phyloP scores from a whole-genome alignment of 371 early-diverging fungal genomes.

The Circinella umbellata region DNA sequence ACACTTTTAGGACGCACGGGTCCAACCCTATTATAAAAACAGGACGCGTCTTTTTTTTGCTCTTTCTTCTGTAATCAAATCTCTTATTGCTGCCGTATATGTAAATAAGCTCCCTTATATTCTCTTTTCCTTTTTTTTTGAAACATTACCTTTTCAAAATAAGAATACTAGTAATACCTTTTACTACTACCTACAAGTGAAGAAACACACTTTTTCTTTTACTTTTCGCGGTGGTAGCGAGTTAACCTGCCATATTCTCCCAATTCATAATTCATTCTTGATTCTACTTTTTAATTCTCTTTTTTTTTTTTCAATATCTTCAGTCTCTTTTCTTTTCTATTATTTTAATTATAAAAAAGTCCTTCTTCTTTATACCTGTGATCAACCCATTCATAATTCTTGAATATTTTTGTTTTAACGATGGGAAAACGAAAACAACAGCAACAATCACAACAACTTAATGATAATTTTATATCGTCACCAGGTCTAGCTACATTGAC shows the following conservation, averaged over 20 bases:
- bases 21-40: no score
- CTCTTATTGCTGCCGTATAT: not conserved
- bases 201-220: not conserved
- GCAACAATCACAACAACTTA: not conserved
- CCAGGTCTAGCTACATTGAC: not conserved
- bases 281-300: no score
- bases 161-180: not conserved
- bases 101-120: no score
- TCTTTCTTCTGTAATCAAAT: not conserved
- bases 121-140: not conserved
- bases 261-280: not conserved
- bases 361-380: no score
- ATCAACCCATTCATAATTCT: not conserved
- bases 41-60: not conserved
- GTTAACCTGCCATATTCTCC: slow-evolving; percentile 14
- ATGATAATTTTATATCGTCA: not conserved
- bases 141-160: not conserved
- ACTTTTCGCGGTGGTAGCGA: slow-evolving; percentile 14
- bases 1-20: no score
- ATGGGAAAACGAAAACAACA: slow-evolving; percentile 2
- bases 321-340: no score
- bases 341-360: no score
- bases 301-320: not conserved
- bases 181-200: not conserved
- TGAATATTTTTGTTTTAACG: not conserved